Evolutionary conservation across 2,329 filamentous ascomycete genomes (phyloP).

Genomic region (Beauveria scarabaeidicola): DNA sequence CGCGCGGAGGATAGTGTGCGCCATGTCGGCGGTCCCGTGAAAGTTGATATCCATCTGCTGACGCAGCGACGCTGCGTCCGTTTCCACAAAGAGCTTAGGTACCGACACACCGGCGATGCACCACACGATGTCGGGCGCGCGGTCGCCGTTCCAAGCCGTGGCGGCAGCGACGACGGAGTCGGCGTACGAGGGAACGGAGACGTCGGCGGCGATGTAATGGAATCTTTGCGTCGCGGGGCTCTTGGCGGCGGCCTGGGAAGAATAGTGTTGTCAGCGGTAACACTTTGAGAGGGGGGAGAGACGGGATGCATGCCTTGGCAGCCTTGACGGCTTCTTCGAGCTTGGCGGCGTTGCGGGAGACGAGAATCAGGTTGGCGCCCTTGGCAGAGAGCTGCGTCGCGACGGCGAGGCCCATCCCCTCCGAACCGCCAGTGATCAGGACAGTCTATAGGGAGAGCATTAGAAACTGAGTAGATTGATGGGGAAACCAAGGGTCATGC

Average conservation of each 20-base stretch:
- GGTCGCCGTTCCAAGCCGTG: slow-evolving; percentile 67
- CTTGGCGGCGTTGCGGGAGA: slow-evolving; percentile 68
- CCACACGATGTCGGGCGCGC: slow-evolving; percentile 79
- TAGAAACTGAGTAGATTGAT: background rate
- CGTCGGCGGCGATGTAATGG: slow-evolving; percentile 74
- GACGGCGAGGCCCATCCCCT: slow-evolving; percentile 78
- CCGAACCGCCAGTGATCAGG: slow-evolving; percentile 82
- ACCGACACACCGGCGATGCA: slow-evolving; percentile 70
- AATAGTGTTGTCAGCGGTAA: slow-evolving; percentile 9
- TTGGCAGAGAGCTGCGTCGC: slow-evolving; percentile 68
- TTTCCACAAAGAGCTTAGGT: slow-evolving; percentile 72
- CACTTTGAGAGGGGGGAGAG: slow-evolving; percentile 1
- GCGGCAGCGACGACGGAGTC: slow-evolving; percentile 61
- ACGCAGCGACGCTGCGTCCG: slow-evolving; percentile 55
- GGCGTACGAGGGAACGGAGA: slow-evolving; percentile 63
- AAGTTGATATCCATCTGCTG: slow-evolving; percentile 90
- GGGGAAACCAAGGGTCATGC: background rate
- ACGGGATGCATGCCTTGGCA: slow-evolving; percentile 44
- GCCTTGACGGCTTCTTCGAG: slow-evolving; percentile 61
- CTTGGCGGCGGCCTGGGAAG: slow-evolving; percentile 53
- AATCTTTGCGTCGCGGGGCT: slow-evolving; percentile 65
- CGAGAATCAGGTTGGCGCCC: slow-evolving; percentile 79
- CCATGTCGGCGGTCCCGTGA: slow-evolving; percentile 78
- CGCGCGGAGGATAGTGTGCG: slow-evolving; percentile 64
- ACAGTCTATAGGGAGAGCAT: slow-evolving; percentile 53